Conservation (phyloP, 768 basidiomycete genomes). For the Boletus subcaerulescens region DNA sequence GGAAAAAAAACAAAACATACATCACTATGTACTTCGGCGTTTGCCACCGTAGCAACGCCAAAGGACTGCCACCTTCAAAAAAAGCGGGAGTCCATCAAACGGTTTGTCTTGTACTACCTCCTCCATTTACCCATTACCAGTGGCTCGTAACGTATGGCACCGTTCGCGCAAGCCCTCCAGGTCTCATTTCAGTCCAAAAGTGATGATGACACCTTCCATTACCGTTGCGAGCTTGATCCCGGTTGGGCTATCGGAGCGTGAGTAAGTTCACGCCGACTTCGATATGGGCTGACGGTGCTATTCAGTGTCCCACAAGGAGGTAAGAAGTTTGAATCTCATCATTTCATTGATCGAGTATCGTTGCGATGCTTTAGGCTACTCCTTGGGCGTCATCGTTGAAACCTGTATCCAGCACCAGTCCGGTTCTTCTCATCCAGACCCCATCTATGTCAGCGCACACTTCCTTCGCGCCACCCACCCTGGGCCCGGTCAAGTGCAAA, state of each 20-base stretch:
- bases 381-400: conserved; percentile 52
- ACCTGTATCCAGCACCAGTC: conserved; percentile 53
- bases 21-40: too few species aligned
- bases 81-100: too few species aligned
- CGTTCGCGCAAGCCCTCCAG: conserved; percentile 22
- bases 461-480: conserved; percentile 47
- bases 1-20: too few species aligned
- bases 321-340: conserved; percentile 13
- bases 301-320: conserved; percentile 55
- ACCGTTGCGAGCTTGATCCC: conserved; percentile 39
- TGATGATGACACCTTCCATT: conserved; percentile 22
- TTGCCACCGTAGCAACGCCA: too few species aligned
- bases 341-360: not conserved
- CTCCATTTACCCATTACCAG: too few species aligned
- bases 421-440: conserved; percentile 47
- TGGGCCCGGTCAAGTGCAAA: conserved; percentile 44
- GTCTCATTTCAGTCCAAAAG: conserved; percentile 13
- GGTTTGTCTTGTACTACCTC: too few species aligned
- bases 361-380: conserved; percentile 44
- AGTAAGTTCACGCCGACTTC: conserved; percentile 8
- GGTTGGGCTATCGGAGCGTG: conserved; percentile 48
- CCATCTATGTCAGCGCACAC: conserved; percentile 59
- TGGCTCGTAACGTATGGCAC: conserved; percentile 7
- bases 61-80: too few species aligned
- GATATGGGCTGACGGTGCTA: not conserved